Conservation (phyloP, 176 grass and related monocot species). For the Oropetium thomaeum region DNA sequence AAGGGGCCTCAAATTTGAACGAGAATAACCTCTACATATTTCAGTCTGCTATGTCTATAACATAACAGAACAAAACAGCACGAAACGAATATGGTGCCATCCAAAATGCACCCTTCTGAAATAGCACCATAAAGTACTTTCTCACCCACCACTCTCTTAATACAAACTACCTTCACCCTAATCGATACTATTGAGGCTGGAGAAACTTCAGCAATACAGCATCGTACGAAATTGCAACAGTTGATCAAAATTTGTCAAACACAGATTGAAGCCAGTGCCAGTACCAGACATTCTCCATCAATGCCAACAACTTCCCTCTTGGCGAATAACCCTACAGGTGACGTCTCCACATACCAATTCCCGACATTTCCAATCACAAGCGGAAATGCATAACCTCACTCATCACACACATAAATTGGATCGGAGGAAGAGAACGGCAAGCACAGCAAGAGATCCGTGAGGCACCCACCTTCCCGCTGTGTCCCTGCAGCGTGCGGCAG, state of each 20-base stretch:
- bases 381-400: not conserved
- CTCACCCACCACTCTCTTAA: not conserved
- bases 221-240: not conserved
- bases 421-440: no score
- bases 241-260: not conserved
- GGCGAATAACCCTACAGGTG: not conserved
- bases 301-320: not conserved
- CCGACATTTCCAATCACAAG: not conserved
- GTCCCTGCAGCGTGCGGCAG: conserved; percentile 88
- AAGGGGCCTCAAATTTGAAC: no score
- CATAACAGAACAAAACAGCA: no score
- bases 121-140: no score
- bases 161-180: not conserved
- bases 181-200: not conserved
- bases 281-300: not conserved
- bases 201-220: not conserved
- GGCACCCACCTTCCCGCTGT: conserved; percentile 80
- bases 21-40: no score
- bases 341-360: not conserved
- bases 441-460: no score
- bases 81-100: no score
- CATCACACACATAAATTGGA: not conserved
- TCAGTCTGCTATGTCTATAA: no score
- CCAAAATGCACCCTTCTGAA: no score
- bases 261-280: not conserved